phyloP scores from a whole-genome alignment of 1,284 basidiomycete genomes.

The Sanghuangporus sanghuang region DNA sequence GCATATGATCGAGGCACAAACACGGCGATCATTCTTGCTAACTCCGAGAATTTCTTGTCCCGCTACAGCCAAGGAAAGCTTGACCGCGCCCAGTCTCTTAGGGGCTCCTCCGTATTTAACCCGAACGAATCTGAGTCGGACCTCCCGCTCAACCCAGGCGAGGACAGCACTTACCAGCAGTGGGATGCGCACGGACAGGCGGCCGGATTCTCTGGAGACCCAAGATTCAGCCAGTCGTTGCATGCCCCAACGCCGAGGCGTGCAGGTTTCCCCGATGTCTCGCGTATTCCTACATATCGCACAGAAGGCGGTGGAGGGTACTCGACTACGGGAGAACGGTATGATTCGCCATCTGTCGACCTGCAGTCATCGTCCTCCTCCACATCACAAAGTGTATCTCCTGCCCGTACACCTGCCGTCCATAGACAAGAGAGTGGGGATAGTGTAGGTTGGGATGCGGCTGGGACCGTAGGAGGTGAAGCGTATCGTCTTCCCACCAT shows the following conservation, averaged over 20 bases:
- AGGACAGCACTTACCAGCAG: constrained; percentile 8
- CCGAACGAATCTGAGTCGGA: constrained; percentile 16
- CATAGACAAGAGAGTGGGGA: constrained; percentile 11
- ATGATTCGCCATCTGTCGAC: background rate
- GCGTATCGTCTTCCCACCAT: constrained; percentile 13
- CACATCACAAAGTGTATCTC: background rate
- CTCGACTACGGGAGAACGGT: background rate
- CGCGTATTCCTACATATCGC: constrained; percentile 2
- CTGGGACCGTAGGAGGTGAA: constrained; percentile 2
- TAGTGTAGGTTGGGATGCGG: constrained; percentile 14
- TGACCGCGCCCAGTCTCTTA: constrained; percentile 5
- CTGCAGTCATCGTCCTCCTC: background rate
- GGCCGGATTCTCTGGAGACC: constrained; percentile 9
- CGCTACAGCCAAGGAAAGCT: constrained; percentile 13
- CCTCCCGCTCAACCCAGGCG: constrained; percentile 15
- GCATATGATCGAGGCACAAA: background rate
- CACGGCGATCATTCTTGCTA: background rate
- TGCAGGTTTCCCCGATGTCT: background rate
- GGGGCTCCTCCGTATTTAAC: constrained; percentile 14
- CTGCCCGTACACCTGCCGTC: background rate
- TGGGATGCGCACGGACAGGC: constrained; percentile 13
- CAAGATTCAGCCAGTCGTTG: constrained; percentile 1
- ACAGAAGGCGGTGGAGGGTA: constrained; percentile 8
- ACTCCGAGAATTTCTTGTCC: background rate
- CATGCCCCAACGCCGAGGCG: constrained; percentile 11